Evolutionary conservation across 2,329 filamentous ascomycete species (phyloP), one percentile per base, ranked within the genome.

Genomic region (Nothopassalora personata): DNA sequence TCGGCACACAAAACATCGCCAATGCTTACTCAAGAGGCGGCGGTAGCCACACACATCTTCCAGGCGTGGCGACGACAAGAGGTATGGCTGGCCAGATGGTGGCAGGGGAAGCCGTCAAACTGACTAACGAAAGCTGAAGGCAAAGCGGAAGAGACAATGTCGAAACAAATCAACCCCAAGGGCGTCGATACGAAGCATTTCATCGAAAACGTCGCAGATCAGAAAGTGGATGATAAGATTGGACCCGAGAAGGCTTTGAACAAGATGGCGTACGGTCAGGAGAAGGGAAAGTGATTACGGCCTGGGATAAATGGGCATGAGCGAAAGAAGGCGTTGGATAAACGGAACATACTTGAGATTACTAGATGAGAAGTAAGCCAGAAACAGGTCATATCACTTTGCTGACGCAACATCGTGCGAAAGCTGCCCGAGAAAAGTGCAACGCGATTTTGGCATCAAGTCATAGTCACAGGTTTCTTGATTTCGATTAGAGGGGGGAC

Each of bases 1-100:
- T 67, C 34, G 72, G 66, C 51, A 65, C 69, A 15, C 67, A 72
- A 59, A 70, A 71, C 61, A 68, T 75, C 23, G 71, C 65, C 48
- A 65, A 72, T 56, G 60, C 70, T 45, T 72, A 67, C 54, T 71
- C 72, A 7, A 59, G 68, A 36, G 72, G 68, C 8, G 73, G 73
- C 28, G 73, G 68, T 7, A 65, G 66, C 31, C 66, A 67, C 47
- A 74, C 68, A 33, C 72, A 74, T 61, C 62, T 65, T 28, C 71
- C 73, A 1, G 73, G 62, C 27, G 63, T 68, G 23, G 73, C 72
- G 13, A 74, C 73, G 31, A 65, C 67, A 34, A 59, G 65, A 68
- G 72, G 73, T 70, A 62, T 54, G 66, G 60, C 7, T n/a, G 13
- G 28, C 10, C 18, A 27, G 30, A 18, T 10, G 15, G 11, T 53